These are phyloP conservation scores for Puccinia horiana DNA, from an alignment of 1,284 basidiomycete genomes.

Conservation along the genomic window DNA sequence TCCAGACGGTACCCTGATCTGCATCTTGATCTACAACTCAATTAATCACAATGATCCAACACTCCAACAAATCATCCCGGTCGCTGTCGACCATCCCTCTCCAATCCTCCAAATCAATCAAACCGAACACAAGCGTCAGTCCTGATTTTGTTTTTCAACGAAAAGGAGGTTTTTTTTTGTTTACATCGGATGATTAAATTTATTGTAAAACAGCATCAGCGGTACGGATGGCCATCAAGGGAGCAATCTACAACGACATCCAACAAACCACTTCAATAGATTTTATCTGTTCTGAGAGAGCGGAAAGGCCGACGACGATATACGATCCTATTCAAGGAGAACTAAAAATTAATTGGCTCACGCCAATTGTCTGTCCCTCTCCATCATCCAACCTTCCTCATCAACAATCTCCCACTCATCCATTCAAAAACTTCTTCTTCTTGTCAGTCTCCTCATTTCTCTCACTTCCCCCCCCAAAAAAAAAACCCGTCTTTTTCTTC, in stretches of 20 bases:
- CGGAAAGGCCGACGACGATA: neutral
- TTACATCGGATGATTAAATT: neutral
- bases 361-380: neutral
- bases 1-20: conserved; percentile 29
- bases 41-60: neutral
- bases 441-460: neutral
- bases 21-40: conserved; percentile 33
- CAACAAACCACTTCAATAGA: conserved; percentile 19
- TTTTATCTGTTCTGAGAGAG: conserved; percentile 7
- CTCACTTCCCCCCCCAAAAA: too few species aligned
- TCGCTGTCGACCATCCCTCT: neutral
- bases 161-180: neutral
- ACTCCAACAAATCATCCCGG: conserved; percentile 31
- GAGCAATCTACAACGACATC: conserved; percentile 17
- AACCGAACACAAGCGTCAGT: neutral
- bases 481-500: neutral
- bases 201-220: conserved; percentile 4
- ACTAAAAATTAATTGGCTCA: neutral
- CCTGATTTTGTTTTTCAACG: neutral
- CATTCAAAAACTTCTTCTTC: neutral
- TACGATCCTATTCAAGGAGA: neutral
- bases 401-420: neutral
- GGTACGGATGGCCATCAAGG: neutral
- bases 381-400: neutral
- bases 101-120: neutral